Base-by-base conservation (phyloP, 306 rosid genomes). In the Myrica gale region DNA sequence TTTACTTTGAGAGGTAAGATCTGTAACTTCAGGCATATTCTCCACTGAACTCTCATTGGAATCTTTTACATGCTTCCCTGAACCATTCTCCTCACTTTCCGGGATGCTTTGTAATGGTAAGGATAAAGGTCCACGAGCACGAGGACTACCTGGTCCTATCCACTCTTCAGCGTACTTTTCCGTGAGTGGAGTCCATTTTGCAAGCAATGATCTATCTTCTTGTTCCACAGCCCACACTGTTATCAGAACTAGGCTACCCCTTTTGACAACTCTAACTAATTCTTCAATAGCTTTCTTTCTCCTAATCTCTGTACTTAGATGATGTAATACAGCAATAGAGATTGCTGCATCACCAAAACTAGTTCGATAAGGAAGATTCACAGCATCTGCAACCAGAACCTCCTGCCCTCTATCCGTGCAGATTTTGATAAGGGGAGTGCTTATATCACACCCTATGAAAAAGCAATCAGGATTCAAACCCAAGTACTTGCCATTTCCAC, bases 171-270 rank as follows among this genome's bases (percentile, higher is more conserved):
- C 92, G 78, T 89, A 89, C 66, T 89, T 92, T 57, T 87, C 81
- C 10, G 83, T 17, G 69, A 92, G 93, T 39, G 99, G 97, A 74
- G 95, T 92, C 99, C 97, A 95, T 81, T 89, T 95, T 48, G 84
- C 77, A 75, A 89, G 13, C 86, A 90, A 78, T 17, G 87, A 83
- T 60, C 74, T 79, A 84, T 95, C 97, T 87, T 95, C 97, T 78
- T 95, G 99, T 50, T 95, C 99, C 26, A 81, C 97, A 71, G 99
- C 99, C 97, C 97, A 95, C 78, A 95, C 97, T 41, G 99, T 95
- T 50, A 95, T 90, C 76, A 95, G 80, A 81, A 92, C 92, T 68
- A 87, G 83, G 45, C 97, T 97, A 82, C 97, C 99, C 88, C 85
- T 95, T 75, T 82, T 92, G 80, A 92, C 99, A 82, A 84, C 88